These are phyloP conservation scores for Pleurozium schreberi DNA, from an alignment of 225 moss, liverwort and hornwort genomes.

Conservation along the genomic window DNA sequence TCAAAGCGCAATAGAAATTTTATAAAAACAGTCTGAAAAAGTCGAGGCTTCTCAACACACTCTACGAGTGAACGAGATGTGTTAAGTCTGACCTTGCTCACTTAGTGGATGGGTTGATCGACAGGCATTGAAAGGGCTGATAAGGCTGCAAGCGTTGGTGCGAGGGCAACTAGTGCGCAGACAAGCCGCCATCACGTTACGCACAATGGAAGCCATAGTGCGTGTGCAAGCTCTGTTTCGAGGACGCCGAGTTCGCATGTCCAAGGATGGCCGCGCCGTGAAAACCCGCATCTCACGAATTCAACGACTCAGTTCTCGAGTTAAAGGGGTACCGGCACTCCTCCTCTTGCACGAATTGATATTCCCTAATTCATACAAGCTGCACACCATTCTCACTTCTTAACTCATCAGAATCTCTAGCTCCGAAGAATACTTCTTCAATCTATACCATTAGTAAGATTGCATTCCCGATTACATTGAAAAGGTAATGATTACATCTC, in stretches of 20 bases:
- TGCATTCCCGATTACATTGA: neutral
- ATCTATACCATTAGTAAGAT: neutral
- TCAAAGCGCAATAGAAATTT: neutral
- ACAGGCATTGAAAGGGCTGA: slow-evolving; percentile 34
- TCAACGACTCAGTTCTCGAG: neutral
- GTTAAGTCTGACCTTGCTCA: neutral
- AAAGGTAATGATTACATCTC: neutral
- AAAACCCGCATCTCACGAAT: neutral
- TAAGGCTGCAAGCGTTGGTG: slow-evolving; percentile 34
- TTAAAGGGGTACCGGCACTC: neutral
- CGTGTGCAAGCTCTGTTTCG: slow-evolving; percentile 40
- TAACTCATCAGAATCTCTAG: neutral
- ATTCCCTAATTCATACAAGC: neutral
- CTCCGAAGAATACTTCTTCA: neutral
- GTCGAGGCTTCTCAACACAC: neutral
- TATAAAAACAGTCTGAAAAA: neutral
- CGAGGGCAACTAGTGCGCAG: slow-evolving; percentile 42
- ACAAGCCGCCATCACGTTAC: slow-evolving; percentile 34
- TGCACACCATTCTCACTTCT: neutral
- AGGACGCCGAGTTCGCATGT: slow-evolving; percentile 33
- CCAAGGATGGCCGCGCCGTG: slow-evolving; percentile 24
- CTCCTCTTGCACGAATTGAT: neutral
- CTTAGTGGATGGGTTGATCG: neutral
- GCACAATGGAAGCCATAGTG: slow-evolving; percentile 36
- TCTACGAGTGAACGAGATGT: neutral